A percentile compares a stretch with the other conserved stretches of the same genome.
These are phyloP conservation scores for Styphnolobium japonicum DNA, from an alignment of 306 rosid species.

Conservation along the genomic window DNA sequence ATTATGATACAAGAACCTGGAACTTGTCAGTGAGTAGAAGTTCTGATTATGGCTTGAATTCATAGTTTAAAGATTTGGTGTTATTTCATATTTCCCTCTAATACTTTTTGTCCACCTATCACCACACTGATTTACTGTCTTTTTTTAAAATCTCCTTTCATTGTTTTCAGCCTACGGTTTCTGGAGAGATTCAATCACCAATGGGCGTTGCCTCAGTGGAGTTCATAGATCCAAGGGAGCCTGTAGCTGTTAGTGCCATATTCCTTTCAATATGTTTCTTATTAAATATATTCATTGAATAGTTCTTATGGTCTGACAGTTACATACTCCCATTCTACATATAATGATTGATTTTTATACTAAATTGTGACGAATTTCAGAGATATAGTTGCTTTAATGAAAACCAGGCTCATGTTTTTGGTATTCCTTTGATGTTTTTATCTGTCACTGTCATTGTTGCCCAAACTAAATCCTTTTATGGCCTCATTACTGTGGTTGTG, in stretches of 20 bases:
- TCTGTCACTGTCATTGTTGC: not conserved
- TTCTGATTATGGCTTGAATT: not conserved
- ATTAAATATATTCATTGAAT: not conserved
- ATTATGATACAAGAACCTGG: not conserved
- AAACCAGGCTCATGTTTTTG: not conserved
- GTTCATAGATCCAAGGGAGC: slow-evolving; percentile 92
- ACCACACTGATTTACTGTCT: not conserved
- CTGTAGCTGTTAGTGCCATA: slow-evolving; percentile 60
- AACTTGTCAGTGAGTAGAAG: not conserved
- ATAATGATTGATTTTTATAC: not conserved
- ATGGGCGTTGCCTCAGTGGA: slow-evolving; percentile 88
- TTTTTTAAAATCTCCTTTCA: not conserved
- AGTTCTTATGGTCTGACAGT: not conserved
- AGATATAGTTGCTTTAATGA: not conserved
- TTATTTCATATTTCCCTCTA: not conserved
- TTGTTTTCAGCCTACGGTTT: slow-evolving; percentile 68
- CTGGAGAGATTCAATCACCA: slow-evolving; percentile 90
- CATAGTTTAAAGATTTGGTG: not conserved
- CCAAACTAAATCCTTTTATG: not conserved
- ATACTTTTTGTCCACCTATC: not conserved
- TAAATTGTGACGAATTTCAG: not conserved
- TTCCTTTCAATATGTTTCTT: slow-evolving; percentile 10
- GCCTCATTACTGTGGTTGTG: not conserved
- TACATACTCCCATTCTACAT: not conserved
- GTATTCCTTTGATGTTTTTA: not conserved